A percentile compares a stretch with the other conserved stretches of the same genome.
Conservation (phyloP, 805 yeast genomes). For the Scheffersomyces amazonensis region DNA sequence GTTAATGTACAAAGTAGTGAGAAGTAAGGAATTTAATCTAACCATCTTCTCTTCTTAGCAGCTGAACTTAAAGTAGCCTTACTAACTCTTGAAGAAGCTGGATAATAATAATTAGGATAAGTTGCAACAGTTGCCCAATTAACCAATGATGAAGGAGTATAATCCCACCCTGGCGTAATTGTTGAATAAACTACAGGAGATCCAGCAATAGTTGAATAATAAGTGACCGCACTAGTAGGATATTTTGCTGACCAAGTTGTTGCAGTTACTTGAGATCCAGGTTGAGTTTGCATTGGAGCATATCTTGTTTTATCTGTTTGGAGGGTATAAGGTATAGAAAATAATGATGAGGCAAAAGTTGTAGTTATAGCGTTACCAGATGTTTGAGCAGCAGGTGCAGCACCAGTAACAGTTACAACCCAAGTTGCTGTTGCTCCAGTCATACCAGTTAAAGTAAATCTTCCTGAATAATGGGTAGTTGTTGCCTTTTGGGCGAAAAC, state of each 20-base stretch:
- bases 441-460: constrained; percentile 71
- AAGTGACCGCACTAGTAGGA: constrained; percentile 62
- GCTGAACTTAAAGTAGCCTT: constrained; percentile 35
- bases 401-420: constrained; percentile 34
- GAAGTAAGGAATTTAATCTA: constrained; percentile 20
- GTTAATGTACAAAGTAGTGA: too few species aligned
- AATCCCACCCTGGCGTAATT: constrained; percentile 81
- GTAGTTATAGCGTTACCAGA: constrained; percentile 24
- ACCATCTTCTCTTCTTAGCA: constrained; percentile 38
- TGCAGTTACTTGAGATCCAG: constrained; percentile 66
- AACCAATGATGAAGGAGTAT: constrained; percentile 56
- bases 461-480: constrained; percentile 63
- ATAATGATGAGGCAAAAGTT: constrained; percentile 41
- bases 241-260: constrained; percentile 63
- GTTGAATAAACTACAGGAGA: constrained; percentile 60
- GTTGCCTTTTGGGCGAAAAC: constrained; percentile 32
- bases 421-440: constrained; percentile 59
- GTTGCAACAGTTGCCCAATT: constrained; percentile 76
- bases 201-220: constrained; percentile 45
- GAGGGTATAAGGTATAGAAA: constrained; percentile 64
- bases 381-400: constrained; percentile 39
- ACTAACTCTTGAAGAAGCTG: constrained; percentile 53
- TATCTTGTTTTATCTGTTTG: constrained; percentile 79
- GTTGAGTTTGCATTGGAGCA: constrained; percentile 95
- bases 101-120: constrained; percentile 61